Evolutionary conservation across 2,329 filamentous ascomycete genomes (phyloP), one percentile per base, ranked within the genome.

Genomic region (Colletotrichum horii): DNA sequence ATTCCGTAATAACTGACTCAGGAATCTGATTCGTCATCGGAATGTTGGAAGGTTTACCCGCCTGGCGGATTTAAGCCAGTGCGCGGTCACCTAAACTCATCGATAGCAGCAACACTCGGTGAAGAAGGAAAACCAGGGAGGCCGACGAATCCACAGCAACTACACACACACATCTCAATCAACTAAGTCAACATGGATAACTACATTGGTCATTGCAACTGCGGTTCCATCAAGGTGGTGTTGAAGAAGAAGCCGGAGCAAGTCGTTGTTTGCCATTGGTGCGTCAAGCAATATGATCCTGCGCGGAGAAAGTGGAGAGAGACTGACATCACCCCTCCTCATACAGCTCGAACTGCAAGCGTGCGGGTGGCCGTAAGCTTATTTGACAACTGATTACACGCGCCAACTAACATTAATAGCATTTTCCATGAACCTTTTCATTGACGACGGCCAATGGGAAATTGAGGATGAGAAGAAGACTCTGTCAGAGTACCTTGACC

Each of bases 171-270:
- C 26, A 12, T 11, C 38, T n/a, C 61, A 19, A 15, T 34, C 12
- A 30, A 8, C 7, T 16, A 52, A 22, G 11, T 52, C 43, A 48
- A 6, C 8, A 76, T 76, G 74, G 74, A n/a, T 3, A 14, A 28
- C 9, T 76, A 69, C 6, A 8, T 62, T 19, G 74, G 74, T 28
- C 70, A 74, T 11, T 76, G 74, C 58, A 76, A 76, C 22, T 76
- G 74, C 24, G 65, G 74, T n/a, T 62, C 64, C 16, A 30, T 76
- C 11, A 69, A 68, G 36, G 58, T 76, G 4, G 60, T 43, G 28
- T 38, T 76, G n/a, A 64, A 58, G 3, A 36, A 48, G 43, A 76
- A 74, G 48, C 74, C 74, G 12, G 70, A 74, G 2, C 38, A 22
- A 14, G 58, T 76, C 7, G 9, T 76, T 15, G 26, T 61, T 11